Evolutionary conservation across 2,329 filamentous ascomycete species (phyloP).

Genomic region (Pyrenochaeta sp.): DNA sequence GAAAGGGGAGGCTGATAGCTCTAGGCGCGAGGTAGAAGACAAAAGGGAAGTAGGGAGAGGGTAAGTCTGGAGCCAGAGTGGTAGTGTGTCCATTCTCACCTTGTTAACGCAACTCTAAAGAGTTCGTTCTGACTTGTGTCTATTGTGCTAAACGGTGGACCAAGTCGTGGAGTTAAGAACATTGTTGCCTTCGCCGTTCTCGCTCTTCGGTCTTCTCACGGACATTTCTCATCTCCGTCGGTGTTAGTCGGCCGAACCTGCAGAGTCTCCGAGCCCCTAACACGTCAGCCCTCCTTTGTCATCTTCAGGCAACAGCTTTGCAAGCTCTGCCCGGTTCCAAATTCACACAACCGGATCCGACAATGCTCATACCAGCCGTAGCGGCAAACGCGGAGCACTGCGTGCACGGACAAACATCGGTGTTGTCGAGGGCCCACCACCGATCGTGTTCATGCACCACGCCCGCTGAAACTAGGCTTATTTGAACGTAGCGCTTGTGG

Average conservation of each 20-base stretch:
- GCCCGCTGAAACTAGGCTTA: constrained; percentile 10
- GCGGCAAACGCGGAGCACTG: background rate
- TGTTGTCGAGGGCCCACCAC: constrained; percentile 3
- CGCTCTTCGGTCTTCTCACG: background rate
- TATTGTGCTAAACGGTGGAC: background rate
- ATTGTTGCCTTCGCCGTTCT: background rate
- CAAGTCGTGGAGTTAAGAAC: background rate
- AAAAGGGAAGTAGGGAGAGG: background rate
- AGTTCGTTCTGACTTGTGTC: background rate
- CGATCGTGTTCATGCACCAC: constrained; percentile 11
- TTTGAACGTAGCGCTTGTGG: constrained; percentile 6
- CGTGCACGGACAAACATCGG: constrained; percentile 15
- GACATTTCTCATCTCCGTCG: background rate
- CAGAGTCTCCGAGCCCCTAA: background rate
- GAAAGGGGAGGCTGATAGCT: constrained; percentile 17
- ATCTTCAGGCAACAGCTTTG: background rate
- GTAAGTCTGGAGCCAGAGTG: background rate
- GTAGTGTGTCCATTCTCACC: background rate
- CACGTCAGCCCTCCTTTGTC: background rate
- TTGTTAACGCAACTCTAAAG: background rate
- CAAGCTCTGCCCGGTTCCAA: background rate
- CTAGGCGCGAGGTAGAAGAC: constrained; percentile 1
- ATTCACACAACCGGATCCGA: background rate
- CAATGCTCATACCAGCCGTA: background rate
- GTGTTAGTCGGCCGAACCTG: background rate